These are phyloP conservation scores for Umbelopsis sp. DNA, from an alignment of 371 early-diverging fungal species.

Conservation along the genomic window DNA sequence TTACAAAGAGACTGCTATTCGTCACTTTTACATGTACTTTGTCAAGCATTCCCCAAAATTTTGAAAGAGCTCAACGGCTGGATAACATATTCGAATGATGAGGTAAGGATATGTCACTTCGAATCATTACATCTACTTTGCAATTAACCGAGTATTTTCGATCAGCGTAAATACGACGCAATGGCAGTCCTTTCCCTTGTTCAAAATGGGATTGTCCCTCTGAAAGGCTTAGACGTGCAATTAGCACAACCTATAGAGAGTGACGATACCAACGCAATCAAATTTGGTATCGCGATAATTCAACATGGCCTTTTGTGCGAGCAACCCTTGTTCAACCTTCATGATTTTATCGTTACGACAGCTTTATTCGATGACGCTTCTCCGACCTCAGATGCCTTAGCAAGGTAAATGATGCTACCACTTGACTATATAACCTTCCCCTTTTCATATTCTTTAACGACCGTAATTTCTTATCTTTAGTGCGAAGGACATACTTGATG, in stretches of 20 bases:
- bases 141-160: conserved; percentile 16
- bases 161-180: conserved; percentile 80
- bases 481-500: conserved; percentile 30
- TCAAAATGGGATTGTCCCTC: conserved; percentile 72
- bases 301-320: conserved; percentile 70
- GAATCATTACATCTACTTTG: not conserved
- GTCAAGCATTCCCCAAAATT: conserved; percentile 75
- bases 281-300: conserved; percentile 77
- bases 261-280: conserved; percentile 67
- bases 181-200: conserved; percentile 78
- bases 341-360: conserved; percentile 77
- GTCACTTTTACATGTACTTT: conserved; percentile 77
- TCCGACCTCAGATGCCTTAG: conserved; percentile 64
- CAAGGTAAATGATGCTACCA: conserved; percentile 29
- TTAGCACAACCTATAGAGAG: conserved; percentile 82
- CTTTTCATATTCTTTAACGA: conserved; percentile 8
- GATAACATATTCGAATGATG: conserved; percentile 93
- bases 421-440: conserved; percentile 23
- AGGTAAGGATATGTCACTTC: conserved; percentile 36
- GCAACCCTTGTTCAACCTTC: conserved; percentile 53
- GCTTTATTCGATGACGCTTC: conserved; percentile 65
- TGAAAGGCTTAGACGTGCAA: conserved; percentile 85
- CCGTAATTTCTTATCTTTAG: conserved; percentile 14
- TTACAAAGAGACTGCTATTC: conserved; percentile 84
- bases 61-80: conserved; percentile 86